phyloP scores from a whole-genome alignment of 768 basidiomycete genomes.

The Galerina marginata region DNA sequence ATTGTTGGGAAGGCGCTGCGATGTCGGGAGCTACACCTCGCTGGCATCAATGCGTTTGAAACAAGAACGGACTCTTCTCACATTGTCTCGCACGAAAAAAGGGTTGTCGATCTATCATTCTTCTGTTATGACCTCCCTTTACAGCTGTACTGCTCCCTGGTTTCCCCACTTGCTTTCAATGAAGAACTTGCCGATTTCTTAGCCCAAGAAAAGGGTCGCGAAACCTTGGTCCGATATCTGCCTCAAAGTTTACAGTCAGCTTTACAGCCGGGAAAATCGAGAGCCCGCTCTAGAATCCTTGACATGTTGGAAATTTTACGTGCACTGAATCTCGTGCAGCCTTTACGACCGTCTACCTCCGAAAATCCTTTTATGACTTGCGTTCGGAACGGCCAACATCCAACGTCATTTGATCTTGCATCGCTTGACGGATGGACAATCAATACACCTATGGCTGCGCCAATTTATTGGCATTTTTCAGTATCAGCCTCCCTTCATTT shows the following conservation, averaged over 20 bases:
- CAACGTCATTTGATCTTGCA: slow-evolving; percentile 51
- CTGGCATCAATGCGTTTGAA: slow-evolving; percentile 55
- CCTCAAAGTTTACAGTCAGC: slow-evolving; percentile 53
- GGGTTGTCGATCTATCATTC: slow-evolving; percentile 64
- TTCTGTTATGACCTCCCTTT: slow-evolving; percentile 71
- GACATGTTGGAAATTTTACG: slow-evolving; percentile 66
- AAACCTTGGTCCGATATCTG: slow-evolving; percentile 57
- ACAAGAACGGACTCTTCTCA: slow-evolving; percentile 38
- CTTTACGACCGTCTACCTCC: slow-evolving; percentile 54
- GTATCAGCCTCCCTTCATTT: slow-evolving; percentile 59
- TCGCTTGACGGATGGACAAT: slow-evolving; percentile 49
- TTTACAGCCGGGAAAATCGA: slow-evolving; percentile 63
- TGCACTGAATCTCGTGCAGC: slow-evolving; percentile 61
- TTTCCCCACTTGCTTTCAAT: slow-evolving; percentile 60
- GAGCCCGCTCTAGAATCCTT: slow-evolving; percentile 62
- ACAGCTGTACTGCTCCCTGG: slow-evolving; percentile 64
- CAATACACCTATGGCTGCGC: slow-evolving; percentile 51
- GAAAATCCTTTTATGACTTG: slow-evolving; percentile 52
- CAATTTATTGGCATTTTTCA: slow-evolving; percentile 70
- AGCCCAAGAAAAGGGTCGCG: slow-evolving; percentile 48
- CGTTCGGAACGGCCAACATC: slow-evolving; percentile 44
- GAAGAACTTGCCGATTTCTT: slow-evolving; percentile 63
- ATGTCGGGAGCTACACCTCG: slow-evolving; percentile 66
- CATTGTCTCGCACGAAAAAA: slow-evolving; percentile 56
- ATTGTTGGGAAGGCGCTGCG: slow-evolving; percentile 70